phyloP scores from a whole-genome alignment of 2,329 filamentous ascomycete genomes.

The Neoarthrinium moseri region DNA sequence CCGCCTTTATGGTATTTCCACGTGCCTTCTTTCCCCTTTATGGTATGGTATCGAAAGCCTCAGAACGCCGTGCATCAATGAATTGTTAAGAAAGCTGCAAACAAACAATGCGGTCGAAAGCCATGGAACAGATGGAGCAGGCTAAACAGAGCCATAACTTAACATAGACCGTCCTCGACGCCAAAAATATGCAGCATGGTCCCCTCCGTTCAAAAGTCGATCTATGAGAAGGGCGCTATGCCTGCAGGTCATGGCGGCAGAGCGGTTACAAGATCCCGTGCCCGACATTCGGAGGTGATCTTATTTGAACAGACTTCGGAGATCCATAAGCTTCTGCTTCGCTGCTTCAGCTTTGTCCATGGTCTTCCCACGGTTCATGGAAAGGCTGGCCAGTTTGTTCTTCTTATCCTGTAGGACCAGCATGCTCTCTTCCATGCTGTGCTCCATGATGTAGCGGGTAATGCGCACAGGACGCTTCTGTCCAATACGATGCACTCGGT shows the following conservation, averaged over 20 bases:
- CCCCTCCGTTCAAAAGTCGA: no score
- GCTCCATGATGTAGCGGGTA: conserved; percentile 83
- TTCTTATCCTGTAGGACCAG: conserved; percentile 88
- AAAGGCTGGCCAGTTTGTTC: conserved; percentile 83
- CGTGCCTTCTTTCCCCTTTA: background rate
- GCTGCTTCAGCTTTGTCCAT: conserved; percentile 59
- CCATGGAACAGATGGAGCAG: no score
- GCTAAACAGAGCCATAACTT: no score
- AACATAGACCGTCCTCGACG: no score
- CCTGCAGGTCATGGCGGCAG: no score
- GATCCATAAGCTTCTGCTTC: conserved; percentile 60
- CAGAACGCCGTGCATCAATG: background rate
- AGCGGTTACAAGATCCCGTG: no score
- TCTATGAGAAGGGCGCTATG: no score
- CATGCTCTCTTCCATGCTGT: conserved; percentile 95
- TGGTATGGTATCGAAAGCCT: background rate
- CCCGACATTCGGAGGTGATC: background rate
- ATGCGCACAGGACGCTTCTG: conserved; percentile 89
- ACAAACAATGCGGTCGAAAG: background rate
- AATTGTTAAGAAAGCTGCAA: background rate
- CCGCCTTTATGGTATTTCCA: no score
- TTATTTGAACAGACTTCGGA: conserved; percentile 58
- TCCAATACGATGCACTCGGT: conserved; percentile 87
- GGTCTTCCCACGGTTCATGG: conserved; percentile 61
- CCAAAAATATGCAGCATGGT: no score